phyloP scores from a whole-genome alignment of 1,284 basidiomycete species.

The Cutaneotrichosporon sp. region DNA sequence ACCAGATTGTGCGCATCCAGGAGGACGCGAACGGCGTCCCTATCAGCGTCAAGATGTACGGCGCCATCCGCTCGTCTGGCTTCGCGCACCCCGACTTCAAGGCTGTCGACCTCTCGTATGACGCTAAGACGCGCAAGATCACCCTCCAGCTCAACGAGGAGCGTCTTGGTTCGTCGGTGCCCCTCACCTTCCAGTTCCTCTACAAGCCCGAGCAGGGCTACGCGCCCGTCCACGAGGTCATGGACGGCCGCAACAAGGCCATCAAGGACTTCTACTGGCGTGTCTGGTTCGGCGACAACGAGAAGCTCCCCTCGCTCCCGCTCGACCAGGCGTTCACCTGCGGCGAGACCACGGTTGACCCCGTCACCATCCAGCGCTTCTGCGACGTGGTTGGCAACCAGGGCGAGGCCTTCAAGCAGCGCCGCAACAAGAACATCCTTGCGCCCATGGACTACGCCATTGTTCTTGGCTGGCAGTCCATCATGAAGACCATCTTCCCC shows the following conservation, averaged over 20 bases:
- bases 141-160: slow-evolving; percentile 81
- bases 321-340: slow-evolving; percentile 75
- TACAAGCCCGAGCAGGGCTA: slow-evolving; percentile 88
- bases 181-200: slow-evolving; percentile 75
- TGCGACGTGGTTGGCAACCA: slow-evolving; percentile 92
- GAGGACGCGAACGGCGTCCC: slow-evolving; percentile 51
- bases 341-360: slow-evolving; percentile 76
- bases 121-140: slow-evolving; percentile 61
- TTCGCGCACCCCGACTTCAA: slow-evolving; percentile 70
- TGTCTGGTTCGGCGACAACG: slow-evolving; percentile 88
- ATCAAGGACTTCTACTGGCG: slow-evolving; percentile 98
- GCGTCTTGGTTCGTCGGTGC: slow-evolving; percentile 70
- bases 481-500: slow-evolving; percentile 98
- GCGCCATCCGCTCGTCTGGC: slow-evolving; percentile 78
- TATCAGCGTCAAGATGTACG: slow-evolving; percentile 64
- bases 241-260: slow-evolving; percentile 77
- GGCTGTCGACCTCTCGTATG: slow-evolving; percentile 72
- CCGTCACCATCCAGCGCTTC: slow-evolving; percentile 77
- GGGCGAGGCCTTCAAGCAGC: slow-evolving; percentile 78
- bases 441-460: slow-evolving; percentile 99
- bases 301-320: slow-evolving; percentile 69
- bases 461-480: slow-evolving; percentile 95
- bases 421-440: slow-evolving; percentile 66
- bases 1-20: slow-evolving; percentile 72
- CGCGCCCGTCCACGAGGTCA: slow-evolving; percentile 90